Evolutionary conservation across 192 early-diverging fungal genomes (phyloP).

Genomic region (Geranomyces michiganensis): DNA sequence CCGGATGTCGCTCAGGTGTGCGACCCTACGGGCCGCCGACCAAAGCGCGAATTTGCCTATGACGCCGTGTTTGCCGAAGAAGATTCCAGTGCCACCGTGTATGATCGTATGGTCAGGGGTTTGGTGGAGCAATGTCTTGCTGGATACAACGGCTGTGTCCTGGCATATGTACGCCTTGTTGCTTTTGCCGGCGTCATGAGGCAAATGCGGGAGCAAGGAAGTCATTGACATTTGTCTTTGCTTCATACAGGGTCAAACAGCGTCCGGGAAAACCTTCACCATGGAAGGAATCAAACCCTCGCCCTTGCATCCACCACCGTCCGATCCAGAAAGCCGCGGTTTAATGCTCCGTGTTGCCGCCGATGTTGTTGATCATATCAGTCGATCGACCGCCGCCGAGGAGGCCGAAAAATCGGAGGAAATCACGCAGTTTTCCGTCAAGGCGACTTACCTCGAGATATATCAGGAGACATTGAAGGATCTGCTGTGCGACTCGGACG

Average conservation of each 20-base stretch:
- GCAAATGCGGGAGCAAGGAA: background rate
- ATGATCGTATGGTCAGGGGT: constrained; percentile 23
- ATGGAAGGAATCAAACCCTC: constrained; percentile 41
- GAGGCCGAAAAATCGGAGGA: background rate
- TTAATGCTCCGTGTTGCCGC: constrained; percentile 34
- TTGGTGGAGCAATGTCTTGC: constrained; percentile 40
- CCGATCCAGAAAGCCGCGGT: constrained; percentile 10
- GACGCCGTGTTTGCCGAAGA: constrained; percentile 35
- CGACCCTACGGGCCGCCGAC: constrained; percentile 14
- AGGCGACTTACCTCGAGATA: constrained; percentile 51
- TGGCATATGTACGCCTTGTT: constrained; percentile 39
- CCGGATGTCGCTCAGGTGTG: constrained; percentile 8
- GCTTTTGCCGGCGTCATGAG: background rate
- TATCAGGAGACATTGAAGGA: constrained; percentile 48
- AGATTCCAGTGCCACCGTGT: constrained; percentile 19
- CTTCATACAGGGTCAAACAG: constrained; percentile 40
- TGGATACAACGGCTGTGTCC: constrained; percentile 52
- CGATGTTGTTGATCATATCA: constrained; percentile 27
- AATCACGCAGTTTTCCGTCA: constrained; percentile 41
- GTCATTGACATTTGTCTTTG: no score
- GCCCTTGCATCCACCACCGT: constrained; percentile 15
- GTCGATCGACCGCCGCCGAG: constrained; percentile 3
- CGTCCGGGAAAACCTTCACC: constrained; percentile 51
- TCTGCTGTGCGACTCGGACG: constrained; percentile 37
- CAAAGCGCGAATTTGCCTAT: constrained; percentile 29